Evolutionary conservation across 371 early-diverging fungal genomes (phyloP).

Genomic region (Coemansia sp.): DNA sequence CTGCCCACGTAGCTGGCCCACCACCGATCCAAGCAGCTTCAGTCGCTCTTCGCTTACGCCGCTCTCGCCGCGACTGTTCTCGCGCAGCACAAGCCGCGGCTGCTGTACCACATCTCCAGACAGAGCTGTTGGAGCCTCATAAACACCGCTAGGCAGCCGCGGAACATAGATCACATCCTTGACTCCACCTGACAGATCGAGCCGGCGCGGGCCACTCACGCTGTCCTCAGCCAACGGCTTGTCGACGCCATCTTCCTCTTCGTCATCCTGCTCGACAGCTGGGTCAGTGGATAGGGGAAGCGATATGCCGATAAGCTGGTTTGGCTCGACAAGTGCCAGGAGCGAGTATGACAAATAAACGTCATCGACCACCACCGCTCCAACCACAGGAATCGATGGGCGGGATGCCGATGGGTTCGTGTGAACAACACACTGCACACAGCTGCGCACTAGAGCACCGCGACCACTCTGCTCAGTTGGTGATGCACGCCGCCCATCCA

Average conservation of each 20-base stretch:
- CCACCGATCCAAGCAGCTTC: slow-evolving; percentile 38
- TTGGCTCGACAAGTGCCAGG: slow-evolving; percentile 33
- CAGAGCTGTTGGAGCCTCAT: slow-evolving; percentile 19
- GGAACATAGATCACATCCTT: slow-evolving; percentile 46
- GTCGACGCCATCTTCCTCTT: neutral
- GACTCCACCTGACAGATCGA: slow-evolving; percentile 16
- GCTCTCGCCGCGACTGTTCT: slow-evolving; percentile 18
- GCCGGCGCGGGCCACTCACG: slow-evolving; percentile 4
- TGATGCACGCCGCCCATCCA: slow-evolving; percentile 18
- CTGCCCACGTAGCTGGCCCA: slow-evolving; percentile 40
- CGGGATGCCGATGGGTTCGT: slow-evolving; percentile 25
- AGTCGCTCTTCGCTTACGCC: slow-evolving; percentile 36
- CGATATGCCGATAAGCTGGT: slow-evolving; percentile 35
- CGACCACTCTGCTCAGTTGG: neutral
- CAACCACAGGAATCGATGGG: slow-evolving; percentile 27
- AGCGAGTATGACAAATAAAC: slow-evolving; percentile 52
- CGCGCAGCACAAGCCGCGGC: slow-evolving; percentile 36
- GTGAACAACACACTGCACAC: slow-evolving; percentile 43
- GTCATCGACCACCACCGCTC: slow-evolving; percentile 44
- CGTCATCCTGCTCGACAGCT: neutral
- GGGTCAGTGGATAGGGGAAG: slow-evolving; percentile 22
- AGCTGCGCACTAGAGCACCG: slow-evolving; percentile 17
- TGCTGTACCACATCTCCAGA: slow-evolving; percentile 14
- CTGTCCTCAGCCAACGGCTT: neutral
- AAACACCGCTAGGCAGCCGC: slow-evolving; percentile 29